phyloP scores from a whole-genome alignment of 2,329 filamentous ascomycete genomes.

The Colletotrichum euphorbiae region DNA sequence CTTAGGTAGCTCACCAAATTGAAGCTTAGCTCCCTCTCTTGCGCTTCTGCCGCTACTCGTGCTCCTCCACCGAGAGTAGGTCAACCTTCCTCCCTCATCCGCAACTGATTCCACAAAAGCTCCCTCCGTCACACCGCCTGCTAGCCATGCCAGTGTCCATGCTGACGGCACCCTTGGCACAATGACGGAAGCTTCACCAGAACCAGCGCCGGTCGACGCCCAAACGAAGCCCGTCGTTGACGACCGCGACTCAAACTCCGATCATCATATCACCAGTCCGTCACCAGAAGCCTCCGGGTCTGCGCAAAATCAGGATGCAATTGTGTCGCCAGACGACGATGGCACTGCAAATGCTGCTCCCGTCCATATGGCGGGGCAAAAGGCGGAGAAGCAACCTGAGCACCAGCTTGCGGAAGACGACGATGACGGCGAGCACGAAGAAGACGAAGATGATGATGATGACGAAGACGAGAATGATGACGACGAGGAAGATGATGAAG shows the following conservation, averaged over 20 bases:
- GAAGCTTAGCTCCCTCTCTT: slow-evolving; percentile 20
- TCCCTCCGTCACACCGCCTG: not conserved
- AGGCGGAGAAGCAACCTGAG: slow-evolving; percentile 39
- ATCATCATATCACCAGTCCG: slow-evolving; percentile 18
- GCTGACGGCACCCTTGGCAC: slow-evolving; percentile 44
- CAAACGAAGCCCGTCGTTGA: slow-evolving; percentile 39
- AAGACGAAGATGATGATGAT: slow-evolving; percentile 58
- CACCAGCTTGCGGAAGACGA: slow-evolving; percentile 40
- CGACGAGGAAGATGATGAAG: slow-evolving; percentile 84
- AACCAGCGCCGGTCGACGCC: slow-evolving; percentile 47
- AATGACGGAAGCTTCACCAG: slow-evolving; percentile 58
- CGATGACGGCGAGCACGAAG: slow-evolving; percentile 53
- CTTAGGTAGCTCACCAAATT: slow-evolving; percentile 7
- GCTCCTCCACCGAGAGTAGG: slow-evolving; percentile 9
- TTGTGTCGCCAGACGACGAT: slow-evolving; percentile 9
- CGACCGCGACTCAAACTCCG: slow-evolving; percentile 32
- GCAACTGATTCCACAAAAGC: not conserved
- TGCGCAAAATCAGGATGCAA: slow-evolving; percentile 36
- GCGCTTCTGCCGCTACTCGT: not conserved
- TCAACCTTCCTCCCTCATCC: not conserved
- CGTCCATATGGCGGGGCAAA: slow-evolving; percentile 26
- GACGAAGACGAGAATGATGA: slow-evolving; percentile 70
- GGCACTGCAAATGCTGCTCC: not conserved
- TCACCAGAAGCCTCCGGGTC: slow-evolving; percentile 23
- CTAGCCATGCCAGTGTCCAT: slow-evolving; percentile 29